Conservation (phyloP, 768 basidiomycete genomes). For the Fistulinella prunicolor region DNA sequence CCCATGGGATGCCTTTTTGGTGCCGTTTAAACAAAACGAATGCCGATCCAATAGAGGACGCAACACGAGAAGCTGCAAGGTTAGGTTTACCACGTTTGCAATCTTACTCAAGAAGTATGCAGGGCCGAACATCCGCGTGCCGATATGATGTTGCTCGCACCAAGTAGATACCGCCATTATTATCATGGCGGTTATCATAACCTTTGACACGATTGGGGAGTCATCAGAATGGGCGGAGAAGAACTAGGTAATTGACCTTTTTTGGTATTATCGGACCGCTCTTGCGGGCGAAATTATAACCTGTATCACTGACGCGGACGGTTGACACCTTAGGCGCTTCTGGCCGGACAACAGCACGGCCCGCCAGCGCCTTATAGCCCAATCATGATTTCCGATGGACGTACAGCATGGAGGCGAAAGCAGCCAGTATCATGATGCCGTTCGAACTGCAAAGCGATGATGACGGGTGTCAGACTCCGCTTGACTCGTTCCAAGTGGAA, state of each 20-base stretch:
- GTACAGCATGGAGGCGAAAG: not conserved
- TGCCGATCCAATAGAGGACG: slow-evolving; percentile 53
- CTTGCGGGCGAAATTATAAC: slow-evolving; percentile 64
- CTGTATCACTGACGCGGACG: slow-evolving; percentile 59
- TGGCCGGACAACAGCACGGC: slow-evolving; percentile 58
- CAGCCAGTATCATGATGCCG: not conserved
- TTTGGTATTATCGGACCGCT: slow-evolving; percentile 65
- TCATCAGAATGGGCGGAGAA: not conserved
- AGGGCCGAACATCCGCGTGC: slow-evolving; percentile 62
- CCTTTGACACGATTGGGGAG: slow-evolving; percentile 24
- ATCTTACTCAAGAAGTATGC: slow-evolving; percentile 65
- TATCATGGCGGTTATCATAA: slow-evolving; percentile 61
- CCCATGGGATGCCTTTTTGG: slow-evolving; percentile 41
- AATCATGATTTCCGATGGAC: slow-evolving; percentile 44
- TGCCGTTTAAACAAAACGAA: slow-evolving; percentile 52
- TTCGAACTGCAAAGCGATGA: slow-evolving; percentile 49
- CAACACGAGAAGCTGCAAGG: slow-evolving; percentile 48
- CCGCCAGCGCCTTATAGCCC: slow-evolving; percentile 51
- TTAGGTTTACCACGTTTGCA: slow-evolving; percentile 59
- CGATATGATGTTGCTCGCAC: slow-evolving; percentile 60
- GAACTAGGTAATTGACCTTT: slow-evolving; percentile 36
- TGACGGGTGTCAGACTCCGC: slow-evolving; percentile 61
- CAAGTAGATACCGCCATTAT: slow-evolving; percentile 48
- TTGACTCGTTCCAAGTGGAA: slow-evolving; percentile 46
- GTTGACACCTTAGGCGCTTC: no score